Percentiles rank a stretch among this genome's conserved stretches.
These are phyloP conservation scores for Neurospora crassa DNA, from an alignment of 2,329 filamentous ascomycete genomes.

Conservation along the genomic window DNA sequence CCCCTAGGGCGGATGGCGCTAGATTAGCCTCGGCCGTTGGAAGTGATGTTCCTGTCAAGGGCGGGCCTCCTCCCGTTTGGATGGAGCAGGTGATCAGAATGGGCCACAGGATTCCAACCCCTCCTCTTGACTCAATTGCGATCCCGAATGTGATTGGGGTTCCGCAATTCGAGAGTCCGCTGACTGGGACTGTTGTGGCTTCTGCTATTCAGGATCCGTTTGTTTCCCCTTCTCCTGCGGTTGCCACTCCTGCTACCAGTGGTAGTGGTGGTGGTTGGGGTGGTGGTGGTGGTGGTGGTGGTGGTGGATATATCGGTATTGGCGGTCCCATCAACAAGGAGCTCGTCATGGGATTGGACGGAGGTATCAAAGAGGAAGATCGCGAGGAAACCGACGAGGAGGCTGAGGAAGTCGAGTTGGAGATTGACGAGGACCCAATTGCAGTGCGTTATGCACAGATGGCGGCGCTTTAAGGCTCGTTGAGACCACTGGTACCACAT, in stretches of 20 bases:
- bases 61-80: neutral
- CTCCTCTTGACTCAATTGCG: neutral
- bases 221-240: neutral
- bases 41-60: neutral
- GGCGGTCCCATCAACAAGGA: neutral
- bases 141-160: neutral
- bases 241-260: neutral
- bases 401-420: conserved; percentile 6
- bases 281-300: neutral
- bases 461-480: neutral
- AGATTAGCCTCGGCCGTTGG: neutral
- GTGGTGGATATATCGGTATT: neutral
- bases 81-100: neutral
- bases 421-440: conserved; percentile 3
- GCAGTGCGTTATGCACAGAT: neutral
- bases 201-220: neutral
- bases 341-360: neutral
- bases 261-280: neutral
- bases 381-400: conserved; percentile 4
- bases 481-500: neutral
- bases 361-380: neutral
- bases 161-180: neutral
- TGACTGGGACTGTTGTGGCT: neutral
- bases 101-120: neutral
- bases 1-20: neutral